phyloP scores from a whole-genome alignment of 169 alveolate species.

The Besnoitia besnoiti region DNA sequence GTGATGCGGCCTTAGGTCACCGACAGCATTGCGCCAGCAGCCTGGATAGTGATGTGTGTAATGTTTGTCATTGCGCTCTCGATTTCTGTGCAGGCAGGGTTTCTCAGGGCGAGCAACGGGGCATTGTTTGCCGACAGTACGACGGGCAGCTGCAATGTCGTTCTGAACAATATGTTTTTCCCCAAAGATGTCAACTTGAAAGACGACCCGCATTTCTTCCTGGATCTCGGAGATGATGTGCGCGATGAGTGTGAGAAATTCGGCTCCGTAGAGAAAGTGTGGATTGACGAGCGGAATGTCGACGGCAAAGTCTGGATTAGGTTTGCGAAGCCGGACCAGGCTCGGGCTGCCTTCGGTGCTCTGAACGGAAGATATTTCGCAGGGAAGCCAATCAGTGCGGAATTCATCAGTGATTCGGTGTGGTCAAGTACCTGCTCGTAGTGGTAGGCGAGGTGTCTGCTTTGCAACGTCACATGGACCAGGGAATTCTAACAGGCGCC shows the following conservation, averaged over 20 bases:
- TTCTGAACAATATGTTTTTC: constrained; percentile 85
- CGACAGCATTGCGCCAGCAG: constrained; percentile 37
- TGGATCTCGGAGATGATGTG: constrained; percentile 88
- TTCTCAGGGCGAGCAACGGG: not conserved
- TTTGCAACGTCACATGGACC: too few relatives aligned
- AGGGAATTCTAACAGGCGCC: too few relatives aligned
- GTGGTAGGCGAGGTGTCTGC: too few relatives aligned
- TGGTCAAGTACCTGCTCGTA: not conserved
- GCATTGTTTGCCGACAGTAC: not conserved
- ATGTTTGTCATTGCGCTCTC: not conserved
- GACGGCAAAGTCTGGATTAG: constrained; percentile 66
- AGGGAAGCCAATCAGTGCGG: constrained; percentile 61
- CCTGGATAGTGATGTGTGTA: not conserved
- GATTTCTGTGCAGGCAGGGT: not conserved
- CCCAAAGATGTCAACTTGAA: constrained; percentile 78
- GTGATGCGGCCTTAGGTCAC: too few relatives aligned
- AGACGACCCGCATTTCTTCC: constrained; percentile 81
- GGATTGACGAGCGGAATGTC: constrained; percentile 72
- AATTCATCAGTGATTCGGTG: constrained; percentile 65
- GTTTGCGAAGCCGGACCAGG: constrained; percentile 50
- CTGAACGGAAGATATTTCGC: constrained; percentile 69
- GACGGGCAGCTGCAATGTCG: constrained; percentile 73
- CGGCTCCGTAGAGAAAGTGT: constrained; percentile 84
- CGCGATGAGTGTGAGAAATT: constrained; percentile 87
- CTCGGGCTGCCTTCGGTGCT: constrained; percentile 60